Conservation (phyloP, 805 yeast species). For the Blastobotrys parvus region DNA sequence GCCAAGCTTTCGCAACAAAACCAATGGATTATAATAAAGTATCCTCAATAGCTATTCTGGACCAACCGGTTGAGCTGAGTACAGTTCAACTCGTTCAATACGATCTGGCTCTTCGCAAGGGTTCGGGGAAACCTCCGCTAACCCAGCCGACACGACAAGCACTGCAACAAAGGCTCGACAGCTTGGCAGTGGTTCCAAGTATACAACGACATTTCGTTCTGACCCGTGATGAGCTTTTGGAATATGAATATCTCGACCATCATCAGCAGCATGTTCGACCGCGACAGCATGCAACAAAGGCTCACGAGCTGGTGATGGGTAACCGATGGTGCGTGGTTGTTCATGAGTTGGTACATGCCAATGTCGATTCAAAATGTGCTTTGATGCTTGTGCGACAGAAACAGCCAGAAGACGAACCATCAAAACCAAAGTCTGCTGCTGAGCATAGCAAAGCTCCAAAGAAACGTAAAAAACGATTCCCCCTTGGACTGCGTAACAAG, state of each 20-base stretch:
- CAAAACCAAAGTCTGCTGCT: too few relatives aligned
- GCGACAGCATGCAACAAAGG: not conserved
- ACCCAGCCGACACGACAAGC: not conserved
- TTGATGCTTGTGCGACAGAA: too few relatives aligned
- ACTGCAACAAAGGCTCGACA: not conserved
- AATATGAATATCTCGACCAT: not conserved
- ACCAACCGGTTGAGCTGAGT: slow-evolving; percentile 2
- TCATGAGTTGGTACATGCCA: too few relatives aligned
- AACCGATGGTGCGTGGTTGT: not conserved
- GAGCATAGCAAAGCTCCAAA: too few relatives aligned
- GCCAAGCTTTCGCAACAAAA: too few relatives aligned
- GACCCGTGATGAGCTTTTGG: not conserved
- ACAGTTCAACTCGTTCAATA: slow-evolving; percentile 7
- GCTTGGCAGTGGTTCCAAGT: not conserved
- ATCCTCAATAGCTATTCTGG: not conserved
- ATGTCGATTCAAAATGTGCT: too few relatives aligned
- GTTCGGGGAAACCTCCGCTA: not conserved
- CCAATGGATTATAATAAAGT: not conserved
- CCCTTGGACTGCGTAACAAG: too few relatives aligned
- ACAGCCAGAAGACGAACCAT: too few relatives aligned
- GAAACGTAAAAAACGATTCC: too few relatives aligned
- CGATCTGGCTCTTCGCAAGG: slow-evolving; percentile 7
- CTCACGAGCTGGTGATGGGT: not conserved
- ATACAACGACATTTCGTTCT: not conserved
- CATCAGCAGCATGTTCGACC: slow-evolving; percentile 1